A percentile compares a stretch with the other conserved stretches of the same genome.
Evolutionary conservation across 371 early-diverging fungal genomes (phyloP).

Genomic region (Mucor racemosus): DNA sequence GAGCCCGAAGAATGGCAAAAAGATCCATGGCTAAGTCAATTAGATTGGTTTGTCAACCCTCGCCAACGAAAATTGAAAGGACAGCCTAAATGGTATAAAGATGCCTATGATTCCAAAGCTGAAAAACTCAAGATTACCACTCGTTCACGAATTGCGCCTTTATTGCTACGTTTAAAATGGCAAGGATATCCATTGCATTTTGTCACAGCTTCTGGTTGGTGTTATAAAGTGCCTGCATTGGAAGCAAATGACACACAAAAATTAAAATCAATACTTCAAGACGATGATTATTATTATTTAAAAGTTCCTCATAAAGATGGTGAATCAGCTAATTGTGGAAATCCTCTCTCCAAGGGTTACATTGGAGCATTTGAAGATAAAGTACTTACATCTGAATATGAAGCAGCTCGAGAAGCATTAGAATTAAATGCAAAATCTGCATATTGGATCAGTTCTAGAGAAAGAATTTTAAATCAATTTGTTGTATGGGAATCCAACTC

Average conservation of each 20-base stretch:
- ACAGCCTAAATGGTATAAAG: constrained; percentile 89
- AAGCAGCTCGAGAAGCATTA: constrained; percentile 81
- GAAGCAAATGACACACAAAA: constrained; percentile 15
- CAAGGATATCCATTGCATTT: constrained; percentile 80
- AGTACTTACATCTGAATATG: constrained; percentile 70
- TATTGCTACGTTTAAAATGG: constrained; percentile 88
- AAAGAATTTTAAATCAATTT: constrained; percentile 85
- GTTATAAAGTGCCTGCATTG: constrained; percentile 61
- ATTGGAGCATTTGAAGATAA: constrained; percentile 81
- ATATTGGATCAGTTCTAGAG: constrained; percentile 93
- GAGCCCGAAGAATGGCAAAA: constrained; percentile 39
- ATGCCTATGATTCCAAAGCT: constrained; percentile 68
- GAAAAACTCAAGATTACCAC: constrained; percentile 67
- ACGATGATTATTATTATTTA: constrained; percentile 61
- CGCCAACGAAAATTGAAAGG: constrained; percentile 63
- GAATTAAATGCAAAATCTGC: constrained; percentile 80
- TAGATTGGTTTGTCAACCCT: constrained; percentile 81
- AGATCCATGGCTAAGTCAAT: constrained; percentile 87
- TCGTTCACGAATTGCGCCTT: constrained; percentile 79
- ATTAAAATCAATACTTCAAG: constrained; percentile 29
- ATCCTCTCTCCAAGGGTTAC: constrained; percentile 85
- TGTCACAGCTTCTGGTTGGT: constrained; percentile 78
- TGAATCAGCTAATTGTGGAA: constrained; percentile 82
- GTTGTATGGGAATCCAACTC: constrained; percentile 74
- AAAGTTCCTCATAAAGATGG: constrained; percentile 92